Evolutionary conservation across 345 rosid species (phyloP).

Genomic region (Noccaea caerulescens): DNA sequence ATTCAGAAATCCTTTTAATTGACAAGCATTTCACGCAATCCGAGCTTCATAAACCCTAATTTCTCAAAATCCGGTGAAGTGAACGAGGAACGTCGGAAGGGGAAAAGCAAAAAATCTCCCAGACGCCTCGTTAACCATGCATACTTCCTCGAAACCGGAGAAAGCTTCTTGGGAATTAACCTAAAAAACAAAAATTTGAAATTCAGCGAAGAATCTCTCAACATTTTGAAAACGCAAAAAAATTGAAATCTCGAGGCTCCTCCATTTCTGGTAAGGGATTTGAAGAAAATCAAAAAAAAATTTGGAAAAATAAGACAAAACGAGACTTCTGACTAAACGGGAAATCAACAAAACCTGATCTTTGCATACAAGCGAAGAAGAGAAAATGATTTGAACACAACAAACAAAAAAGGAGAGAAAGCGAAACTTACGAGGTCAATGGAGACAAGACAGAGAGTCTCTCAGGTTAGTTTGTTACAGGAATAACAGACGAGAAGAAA

Average conservation of each 20-base stretch:
- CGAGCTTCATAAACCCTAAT: conserved; percentile 45
- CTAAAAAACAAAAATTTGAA: conserved; percentile 3
- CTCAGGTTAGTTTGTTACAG: conserved; percentile 40
- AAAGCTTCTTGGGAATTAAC: conserved; percentile 27
- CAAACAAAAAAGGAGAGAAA: neutral
- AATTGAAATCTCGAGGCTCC: conserved; percentile 37
- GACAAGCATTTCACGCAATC: conserved; percentile 33
- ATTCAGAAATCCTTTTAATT: conserved; percentile 21
- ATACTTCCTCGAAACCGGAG: conserved; percentile 37
- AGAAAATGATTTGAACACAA: conserved; percentile 1
- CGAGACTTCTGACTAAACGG: conserved; percentile 10
- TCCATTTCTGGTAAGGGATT: conserved; percentile 27
- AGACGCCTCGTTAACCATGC: conserved; percentile 40
- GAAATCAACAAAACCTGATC: conserved; percentile 36
- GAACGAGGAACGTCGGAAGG: conserved; percentile 12
- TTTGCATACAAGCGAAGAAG: conserved; percentile 27
- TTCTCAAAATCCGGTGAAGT: conserved; percentile 27
- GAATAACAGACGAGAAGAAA: neutral
- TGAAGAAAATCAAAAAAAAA: neutral
- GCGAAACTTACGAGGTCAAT: conserved; percentile 48
- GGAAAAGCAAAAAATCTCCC: neutral
- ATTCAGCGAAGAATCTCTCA: conserved; percentile 23
- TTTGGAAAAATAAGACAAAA: neutral
- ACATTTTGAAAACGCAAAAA: conserved; percentile 32
- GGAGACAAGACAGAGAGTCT: conserved; percentile 38